Base-by-base conservation (phyloP, 371 early-diverging fungal species). In the Syncephalastrum racemosum region DNA sequence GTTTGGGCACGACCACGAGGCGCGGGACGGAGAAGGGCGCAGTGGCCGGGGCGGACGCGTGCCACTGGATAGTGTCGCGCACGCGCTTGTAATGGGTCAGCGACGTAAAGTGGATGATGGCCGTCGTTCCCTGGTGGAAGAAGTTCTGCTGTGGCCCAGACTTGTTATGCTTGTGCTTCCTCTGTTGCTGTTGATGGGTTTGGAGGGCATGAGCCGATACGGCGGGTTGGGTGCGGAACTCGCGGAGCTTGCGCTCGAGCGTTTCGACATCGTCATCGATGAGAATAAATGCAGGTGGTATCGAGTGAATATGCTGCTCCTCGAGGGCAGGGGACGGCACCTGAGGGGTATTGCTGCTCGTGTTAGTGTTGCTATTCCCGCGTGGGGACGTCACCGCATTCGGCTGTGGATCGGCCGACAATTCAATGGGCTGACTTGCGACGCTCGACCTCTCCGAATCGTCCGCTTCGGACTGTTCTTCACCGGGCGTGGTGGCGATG, bases 1-100 rank as follows among this genome's bases (percentile, higher is more conserved):
- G 88, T 53, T 88, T 88, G 13, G 86, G 84, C 12, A 86, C 76
- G 7, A 86, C 85, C 18, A 87, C 68, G 2, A 87, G 75, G 31
- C 84, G 82, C 10, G 85, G 83, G 54, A 80, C 63, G 4, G 65
- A 54, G 39, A 64, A 59, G 2, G 62, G 57, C 0, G 58, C 43
- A 4, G 50, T 45, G 2, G 60, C 8, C 1, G 36, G 40, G 16
- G 53, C 22, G 1, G 64, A 50, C 0, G 70, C 51, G 40, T 70
- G 64, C 50, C 63, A 63, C 50, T 80, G 78, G 16, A 85, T 66
- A 8, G 72, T 73, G 36, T 84, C 81, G 27, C 83, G 77, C 10
- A 83, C 84, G n/a, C 74, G 68, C 54, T 82, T 80, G 54, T 80
- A 84, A 10, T 83, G 82, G 14, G 68, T 57, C 8, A 84, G 53